Conservation (phyloP, 1,284 basidiomycete species). For the Abortiporus biennis region DNA sequence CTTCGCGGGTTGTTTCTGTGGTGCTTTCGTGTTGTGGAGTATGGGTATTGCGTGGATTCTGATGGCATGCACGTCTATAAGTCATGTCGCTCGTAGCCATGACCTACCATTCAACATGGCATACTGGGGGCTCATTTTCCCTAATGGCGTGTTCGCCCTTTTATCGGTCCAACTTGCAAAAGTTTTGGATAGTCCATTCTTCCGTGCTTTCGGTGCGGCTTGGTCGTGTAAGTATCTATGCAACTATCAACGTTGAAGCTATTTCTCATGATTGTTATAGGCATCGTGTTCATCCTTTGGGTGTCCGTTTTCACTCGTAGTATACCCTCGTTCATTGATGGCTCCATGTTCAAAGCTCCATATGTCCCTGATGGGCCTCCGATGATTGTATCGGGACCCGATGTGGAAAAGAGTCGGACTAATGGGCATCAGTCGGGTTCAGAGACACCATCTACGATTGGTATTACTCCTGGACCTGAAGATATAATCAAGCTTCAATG, state of each 20-base stretch:
- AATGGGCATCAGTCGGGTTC: not conserved
- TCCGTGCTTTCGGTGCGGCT: slow-evolving; percentile 23
- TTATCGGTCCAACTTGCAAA: slow-evolving; percentile 38
- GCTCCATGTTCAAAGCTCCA: slow-evolving; percentile 39
- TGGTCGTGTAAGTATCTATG: slow-evolving; percentile 23
- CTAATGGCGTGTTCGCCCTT: slow-evolving; percentile 42
- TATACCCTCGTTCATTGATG: slow-evolving; percentile 34
- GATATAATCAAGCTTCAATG: too few relatives aligned
- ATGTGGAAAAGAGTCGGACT: not conserved
- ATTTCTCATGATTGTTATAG: slow-evolving; percentile 18
- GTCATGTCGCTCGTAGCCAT: slow-evolving; percentile 19
- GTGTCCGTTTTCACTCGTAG: slow-evolving; percentile 33
- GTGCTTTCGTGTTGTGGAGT: slow-evolving; percentile 37
- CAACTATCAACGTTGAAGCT: slow-evolving; percentile 1
- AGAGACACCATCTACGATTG: not conserved
- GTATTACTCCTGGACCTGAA: not conserved
- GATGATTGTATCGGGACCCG: not conserved
- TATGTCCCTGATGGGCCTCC: slow-evolving; percentile 21
- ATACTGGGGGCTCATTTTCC: slow-evolving; percentile 47
- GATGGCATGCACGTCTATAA: slow-evolving; percentile 30
- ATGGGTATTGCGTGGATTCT: slow-evolving; percentile 41
- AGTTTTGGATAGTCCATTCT: slow-evolving; percentile 36
- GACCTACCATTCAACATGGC: slow-evolving; percentile 33
- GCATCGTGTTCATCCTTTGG: slow-evolving; percentile 42
- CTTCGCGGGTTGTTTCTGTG: slow-evolving; percentile 33